Conservation (phyloP, 768 basidiomycete species). For the Tulasnella sp. region DNA sequence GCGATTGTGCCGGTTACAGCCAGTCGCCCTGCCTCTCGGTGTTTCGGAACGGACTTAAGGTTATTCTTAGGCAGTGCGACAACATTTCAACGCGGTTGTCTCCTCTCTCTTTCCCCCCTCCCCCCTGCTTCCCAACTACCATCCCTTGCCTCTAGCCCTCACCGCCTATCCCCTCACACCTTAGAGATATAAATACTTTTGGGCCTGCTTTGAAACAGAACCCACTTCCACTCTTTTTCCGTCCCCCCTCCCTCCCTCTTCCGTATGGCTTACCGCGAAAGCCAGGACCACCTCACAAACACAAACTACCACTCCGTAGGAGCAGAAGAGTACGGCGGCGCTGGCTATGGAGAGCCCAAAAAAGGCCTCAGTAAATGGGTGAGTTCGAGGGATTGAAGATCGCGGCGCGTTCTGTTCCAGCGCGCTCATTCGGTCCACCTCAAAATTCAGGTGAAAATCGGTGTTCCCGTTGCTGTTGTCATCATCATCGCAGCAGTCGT, state of each 20-base stretch:
- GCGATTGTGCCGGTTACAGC: background rate
- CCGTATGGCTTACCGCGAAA: conserved; percentile 13
- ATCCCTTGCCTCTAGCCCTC: background rate
- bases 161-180: background rate
- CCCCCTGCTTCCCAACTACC: background rate
- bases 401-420: background rate
- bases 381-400: conserved; percentile 33
- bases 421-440: background rate
- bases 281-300: conserved; percentile 7
- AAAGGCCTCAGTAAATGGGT: conserved; percentile 61
- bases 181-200: background rate
- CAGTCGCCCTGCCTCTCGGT: background rate
- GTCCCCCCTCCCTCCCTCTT: background rate
- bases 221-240: conserved; percentile 13
- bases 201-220: background rate
- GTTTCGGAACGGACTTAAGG: background rate
- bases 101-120: conserved; percentile 3
- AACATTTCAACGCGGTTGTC: background rate
- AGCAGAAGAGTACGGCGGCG: background rate
- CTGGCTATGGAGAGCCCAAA: conserved; percentile 35
- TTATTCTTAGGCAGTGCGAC: background rate
- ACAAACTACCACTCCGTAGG: conserved; percentile 15
- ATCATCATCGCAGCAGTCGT: conserved; percentile 39
- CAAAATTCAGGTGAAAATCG: conserved; percentile 30
- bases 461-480: conserved; percentile 30